Percentiles rank a stretch among this genome's conserved stretches.
Conservation (phyloP, 495 filamentous ascomycete genomes). For the Pseudotulostoma volvatum region DNA sequence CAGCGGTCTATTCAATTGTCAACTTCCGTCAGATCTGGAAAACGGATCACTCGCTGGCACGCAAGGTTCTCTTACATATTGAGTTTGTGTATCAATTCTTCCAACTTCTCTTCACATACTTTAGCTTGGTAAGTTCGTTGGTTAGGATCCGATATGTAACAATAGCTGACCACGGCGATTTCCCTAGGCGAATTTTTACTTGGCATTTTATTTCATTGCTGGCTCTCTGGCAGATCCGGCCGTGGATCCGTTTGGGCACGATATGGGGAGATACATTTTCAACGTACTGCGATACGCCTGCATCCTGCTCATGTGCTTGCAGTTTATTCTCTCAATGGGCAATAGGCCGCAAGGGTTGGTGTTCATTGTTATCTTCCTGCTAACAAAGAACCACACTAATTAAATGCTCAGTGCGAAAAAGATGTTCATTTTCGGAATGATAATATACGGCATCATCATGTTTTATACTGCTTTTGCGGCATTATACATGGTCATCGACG, state of each 20-base stretch:
- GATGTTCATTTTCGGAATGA: conserved; percentile 75
- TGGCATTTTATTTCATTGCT: conserved; percentile 96
- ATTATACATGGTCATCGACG: conserved; percentile 70
- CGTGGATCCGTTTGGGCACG: conserved; percentile 80
- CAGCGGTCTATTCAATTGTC: conserved; percentile 90
- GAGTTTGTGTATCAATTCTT: conserved; percentile 94
- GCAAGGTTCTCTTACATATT: conserved; percentile 85
- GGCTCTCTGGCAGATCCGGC: conserved; percentile 71
- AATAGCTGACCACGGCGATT: background rate
- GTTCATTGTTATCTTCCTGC: background rate
- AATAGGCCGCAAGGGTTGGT: conserved; percentile 84
- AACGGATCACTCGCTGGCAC: conserved; percentile 77
- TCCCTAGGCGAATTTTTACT: conserved; percentile 79
- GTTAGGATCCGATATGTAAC: background rate
- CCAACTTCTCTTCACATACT: conserved; percentile 85
- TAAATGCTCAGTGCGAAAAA: conserved; percentile 46
- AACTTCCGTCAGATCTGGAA: conserved; percentile 87
- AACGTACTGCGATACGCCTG: conserved; percentile 67
- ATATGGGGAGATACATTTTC: conserved; percentile 74
- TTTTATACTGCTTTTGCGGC: conserved; percentile 79
- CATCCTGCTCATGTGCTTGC: conserved; percentile 74
- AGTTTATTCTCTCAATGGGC: conserved; percentile 97
- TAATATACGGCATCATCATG: conserved; percentile 88
- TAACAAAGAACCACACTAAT: conserved; percentile 3
- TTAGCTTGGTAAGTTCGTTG: conserved; percentile 51